Base-by-base conservation (phyloP, 345 rosid genomes). In the Bruguiera parviflora region DNA sequence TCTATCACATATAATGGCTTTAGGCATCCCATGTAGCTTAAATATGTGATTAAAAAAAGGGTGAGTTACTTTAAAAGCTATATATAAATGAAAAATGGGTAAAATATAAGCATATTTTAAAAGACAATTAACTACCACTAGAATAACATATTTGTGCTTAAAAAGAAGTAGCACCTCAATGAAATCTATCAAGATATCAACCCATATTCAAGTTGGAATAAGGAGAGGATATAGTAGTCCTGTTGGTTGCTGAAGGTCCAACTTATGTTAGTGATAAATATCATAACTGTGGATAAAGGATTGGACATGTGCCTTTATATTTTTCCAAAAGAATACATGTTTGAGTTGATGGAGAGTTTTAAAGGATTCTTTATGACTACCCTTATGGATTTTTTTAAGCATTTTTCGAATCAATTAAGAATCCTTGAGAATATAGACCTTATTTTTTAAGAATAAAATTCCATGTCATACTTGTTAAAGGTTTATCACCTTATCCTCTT, bases 231-330 rank as follows among this genome's bases (percentile, higher is more conserved):
- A 20, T 22, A 55, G 18, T 1, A 31, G 13, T 3, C 62, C 35
- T 1, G 3, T 0, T 0, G 5, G 8, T 22, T 0, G 5, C 2
- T 5, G n/a, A 33, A 7, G n/a, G 9, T 0, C 2, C 0, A 6
- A 27, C 4, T 31, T 31, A 2, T 8, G 10, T 33, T 7, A 0
- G 1, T 33, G 52, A 15, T 33, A 67, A 53, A 55, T 7, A 31
- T 29, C 31, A 56, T 0, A 56, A 8, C 0, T 33, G 1, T 0
- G 2, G 10, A 33, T 33, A 33, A 33, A 33, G 1, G 10, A 7
- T 33, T 33, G 10, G 37, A 1, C 9, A 6, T 27, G 28, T 27
- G 28, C 1, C 2, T 27, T 27, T 27, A 27, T 27, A 27, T 27
- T 27, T 27, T 27, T 27, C 28, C 28, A 27, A 27, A 27, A 27